These are phyloP conservation scores for Claviceps digitariae DNA, from an alignment of 2,329 filamentous ascomycete species.

Conservation along the genomic window DNA sequence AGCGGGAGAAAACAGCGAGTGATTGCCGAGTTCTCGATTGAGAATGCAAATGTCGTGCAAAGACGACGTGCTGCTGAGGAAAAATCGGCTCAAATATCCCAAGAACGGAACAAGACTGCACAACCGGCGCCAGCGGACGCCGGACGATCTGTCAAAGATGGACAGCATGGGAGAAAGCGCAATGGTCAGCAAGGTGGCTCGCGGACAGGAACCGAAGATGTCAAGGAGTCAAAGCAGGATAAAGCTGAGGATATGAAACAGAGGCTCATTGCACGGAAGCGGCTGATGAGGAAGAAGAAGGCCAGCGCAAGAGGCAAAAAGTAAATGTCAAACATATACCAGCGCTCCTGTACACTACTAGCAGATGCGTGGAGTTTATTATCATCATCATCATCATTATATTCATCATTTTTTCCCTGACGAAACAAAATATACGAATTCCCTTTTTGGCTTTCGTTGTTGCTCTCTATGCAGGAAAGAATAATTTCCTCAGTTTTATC, in stretches of 20 bases:
- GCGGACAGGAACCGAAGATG: conserved; percentile 15
- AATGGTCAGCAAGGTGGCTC: conserved; percentile 3
- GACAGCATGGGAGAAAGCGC: background rate
- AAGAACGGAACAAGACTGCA: conserved; percentile 22
- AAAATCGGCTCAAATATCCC: conserved; percentile 17
- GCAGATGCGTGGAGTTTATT: background rate
- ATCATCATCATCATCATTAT: no score
- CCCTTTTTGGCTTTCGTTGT: background rate
- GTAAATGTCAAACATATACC: background rate
- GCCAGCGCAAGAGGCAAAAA: conserved; percentile 19
- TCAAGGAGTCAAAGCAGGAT: conserved; percentile 17
- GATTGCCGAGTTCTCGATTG: conserved; percentile 94
- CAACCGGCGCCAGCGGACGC: background rate
- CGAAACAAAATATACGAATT: no score
- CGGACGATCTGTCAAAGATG: background rate
- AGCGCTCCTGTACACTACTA: background rate
- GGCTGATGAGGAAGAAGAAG: conserved; percentile 63
- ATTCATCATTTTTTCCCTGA: no score
- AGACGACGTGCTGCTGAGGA: conserved; percentile 39
- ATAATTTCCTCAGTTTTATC: background rate
- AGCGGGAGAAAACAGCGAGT: conserved; percentile 74
- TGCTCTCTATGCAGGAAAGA: background rate
- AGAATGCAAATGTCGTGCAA: conserved; percentile 91
- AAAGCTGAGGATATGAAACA: conserved; percentile 38
- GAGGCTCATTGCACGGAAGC: conserved; percentile 75